Base-by-base conservation (phyloP, 1,284 basidiomycete species). In the Trametes hirsuta region DNA sequence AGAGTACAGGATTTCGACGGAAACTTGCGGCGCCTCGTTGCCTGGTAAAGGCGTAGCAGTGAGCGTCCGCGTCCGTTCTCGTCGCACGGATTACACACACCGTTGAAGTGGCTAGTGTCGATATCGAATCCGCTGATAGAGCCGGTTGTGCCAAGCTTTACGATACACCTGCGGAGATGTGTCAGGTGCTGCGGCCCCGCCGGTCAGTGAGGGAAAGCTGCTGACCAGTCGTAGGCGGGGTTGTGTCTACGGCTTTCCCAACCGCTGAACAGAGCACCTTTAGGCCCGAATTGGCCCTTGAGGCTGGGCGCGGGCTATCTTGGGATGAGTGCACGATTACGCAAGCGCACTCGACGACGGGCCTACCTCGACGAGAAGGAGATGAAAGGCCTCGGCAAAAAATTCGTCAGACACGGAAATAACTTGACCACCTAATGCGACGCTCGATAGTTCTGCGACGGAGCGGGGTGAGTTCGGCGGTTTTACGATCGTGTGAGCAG, bases 231-330 rank as follows among this genome's bases (percentile, higher is more conserved):
- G 71, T 89, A 87, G 3, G 82, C 73, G 0, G 90, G 87, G 75
- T 97, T 98, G 76, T 99, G 97, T 65, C 97, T 79, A 40, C 95
- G 80, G 18, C 84, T 87, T 75, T 99, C 97, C 97, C 97, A 99
- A 53, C 96, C 97, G 68, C 92, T 94, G 75, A 86, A 99, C 39
- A 98, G 77, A 0, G 97, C 97, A 25, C 97, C 97, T 50, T 96
- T 97, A 1, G 95, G 94, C 1, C 97, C 97, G 69, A 97, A 99
- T 67, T 95, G 93, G 12, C 97, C 97, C 76, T 95, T 93, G 75
- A 95, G 76, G 68, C 87, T 93, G 4, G 83, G 83, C 41, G 94
- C 84, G 14, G 94, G 88, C 91, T 95, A 44, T 37, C 56, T 25
- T 53, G 40, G 30, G 30, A 8, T 30, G 48, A 41, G 48, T 21